phyloP scores from a whole-genome alignment of 2,329 filamentous ascomycete species.

The Aureobasidium namibiae region DNA sequence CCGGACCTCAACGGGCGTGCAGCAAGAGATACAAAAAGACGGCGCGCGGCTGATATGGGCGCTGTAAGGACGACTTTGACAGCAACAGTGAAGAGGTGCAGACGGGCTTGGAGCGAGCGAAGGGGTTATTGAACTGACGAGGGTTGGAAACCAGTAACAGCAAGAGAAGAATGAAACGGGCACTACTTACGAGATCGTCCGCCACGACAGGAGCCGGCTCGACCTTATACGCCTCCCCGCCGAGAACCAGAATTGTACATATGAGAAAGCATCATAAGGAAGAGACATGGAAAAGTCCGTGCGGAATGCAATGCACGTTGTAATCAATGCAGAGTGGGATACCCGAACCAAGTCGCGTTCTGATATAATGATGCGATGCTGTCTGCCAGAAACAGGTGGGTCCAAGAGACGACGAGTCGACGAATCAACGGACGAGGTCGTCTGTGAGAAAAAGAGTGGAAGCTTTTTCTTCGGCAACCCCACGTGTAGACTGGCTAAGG shows the following conservation, averaged over 20 bases:
- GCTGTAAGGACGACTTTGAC: neutral
- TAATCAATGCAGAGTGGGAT: constrained; percentile 13
- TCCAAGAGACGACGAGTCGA: neutral
- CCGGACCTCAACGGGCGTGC: constrained; percentile 11
- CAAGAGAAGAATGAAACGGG: constrained; percentile 11
- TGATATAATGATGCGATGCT: constrained; percentile 9
- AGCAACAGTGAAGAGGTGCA: neutral
- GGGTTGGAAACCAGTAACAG: neutral
- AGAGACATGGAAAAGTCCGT: constrained; percentile 12
- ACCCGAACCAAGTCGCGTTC: constrained; percentile 3
- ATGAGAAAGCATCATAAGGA: constrained; percentile 5
- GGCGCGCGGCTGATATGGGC: neutral
- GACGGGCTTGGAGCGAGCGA: neutral
- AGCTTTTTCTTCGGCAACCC: constrained; percentile 13
- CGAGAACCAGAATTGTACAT: constrained; percentile 12
- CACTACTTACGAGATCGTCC: constrained; percentile 13
- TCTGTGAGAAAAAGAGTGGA: neutral
- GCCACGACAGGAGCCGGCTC: constrained; percentile 13
- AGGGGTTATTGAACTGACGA: constrained; percentile 3
- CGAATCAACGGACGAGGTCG: constrained; percentile 7
- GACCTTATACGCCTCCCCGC: constrained; percentile 13
- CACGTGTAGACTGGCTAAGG: constrained; percentile 12
- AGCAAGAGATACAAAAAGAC: neutral
- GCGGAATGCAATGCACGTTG: constrained; percentile 12
- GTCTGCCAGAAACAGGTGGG: constrained; percentile 9